Evolutionary conservation across 2,329 filamentous ascomycete species (phyloP), one percentile per base, ranked within the genome.

Genomic region (Juglanconis juglandina): DNA sequence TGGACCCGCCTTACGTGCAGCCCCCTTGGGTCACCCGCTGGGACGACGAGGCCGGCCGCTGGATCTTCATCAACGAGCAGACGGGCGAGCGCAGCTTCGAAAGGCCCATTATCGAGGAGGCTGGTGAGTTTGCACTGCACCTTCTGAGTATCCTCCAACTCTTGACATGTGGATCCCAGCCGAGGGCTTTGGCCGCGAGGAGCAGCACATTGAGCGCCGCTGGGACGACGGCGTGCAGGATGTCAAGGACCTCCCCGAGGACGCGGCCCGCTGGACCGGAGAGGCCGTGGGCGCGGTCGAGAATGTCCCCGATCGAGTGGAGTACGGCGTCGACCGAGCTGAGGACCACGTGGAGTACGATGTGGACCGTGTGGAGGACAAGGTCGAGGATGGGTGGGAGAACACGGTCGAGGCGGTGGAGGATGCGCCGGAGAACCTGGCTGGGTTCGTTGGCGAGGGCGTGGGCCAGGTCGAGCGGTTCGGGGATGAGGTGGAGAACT

Each of bases 351-450:
- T 61, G 5, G 59, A 54, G 50, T 32, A 58, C 9, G 59, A 34
- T 9, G 48, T 56, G 14, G 59, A 61, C 7, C 59, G 55, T 1
- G 44, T 32, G 10, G 55, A 69, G 48, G 71, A 71, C 52, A 67
- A 74, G 51, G 52, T 58, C 2, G 61, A 63, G 61, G 14, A 58
- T 60, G 68, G 52, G 66, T 61, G 59, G 59, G 55, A 61, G 13
- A 33, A 61, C 7, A 58, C 59, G 2, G 60, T 59, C 2, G 56
- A 62, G 3, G 56, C 56, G 4, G 60, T 59, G 8, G 60, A 62
- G 52, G 11, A 59, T 5, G 60, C 56, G 13, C 60, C 60, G 3
- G 60, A 62, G 56, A 50, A 62, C 34, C 33, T 53, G 13, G 60
- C 60, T 6, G 56, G 51, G 35, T 58, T 30, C 11, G 49, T 62